Percentiles rank a stretch among this genome's conserved stretches.
Conservation (phyloP, 2,329 filamentous ascomycete species). For the Aureobasidium sp. region DNA sequence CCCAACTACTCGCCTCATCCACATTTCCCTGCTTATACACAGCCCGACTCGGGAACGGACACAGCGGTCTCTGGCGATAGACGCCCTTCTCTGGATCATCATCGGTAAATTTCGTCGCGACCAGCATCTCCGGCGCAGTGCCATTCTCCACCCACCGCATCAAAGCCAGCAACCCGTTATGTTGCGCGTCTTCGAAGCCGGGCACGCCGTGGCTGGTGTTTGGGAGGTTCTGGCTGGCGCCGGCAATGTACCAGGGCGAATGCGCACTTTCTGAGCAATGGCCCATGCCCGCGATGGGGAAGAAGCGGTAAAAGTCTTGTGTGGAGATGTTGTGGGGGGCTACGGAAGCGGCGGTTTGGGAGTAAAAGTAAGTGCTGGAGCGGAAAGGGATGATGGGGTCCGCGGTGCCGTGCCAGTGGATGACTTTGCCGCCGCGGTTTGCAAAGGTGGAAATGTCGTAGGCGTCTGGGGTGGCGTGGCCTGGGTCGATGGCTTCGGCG, state of each 20-base stretch:
- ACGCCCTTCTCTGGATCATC: conserved; percentile 15
- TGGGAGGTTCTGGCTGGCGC: conserved; percentile 31
- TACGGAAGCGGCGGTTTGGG: conserved; percentile 35
- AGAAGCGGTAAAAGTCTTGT: conserved; percentile 40
- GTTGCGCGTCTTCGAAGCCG: conserved; percentile 24
- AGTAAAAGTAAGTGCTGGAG: conserved; percentile 42
- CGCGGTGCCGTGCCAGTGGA: conserved; percentile 34
- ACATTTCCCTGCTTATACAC: background rate
- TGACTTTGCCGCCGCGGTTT: conserved; percentile 35
- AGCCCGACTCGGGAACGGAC: background rate
- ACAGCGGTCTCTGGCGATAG: background rate
- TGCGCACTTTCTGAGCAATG: conserved; percentile 40
- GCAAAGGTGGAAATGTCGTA: conserved; percentile 31
- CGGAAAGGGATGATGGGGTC: conserved; percentile 38
- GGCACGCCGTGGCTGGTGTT: conserved; percentile 22
- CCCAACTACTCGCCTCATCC: background rate
- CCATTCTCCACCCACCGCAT: conserved; percentile 33
- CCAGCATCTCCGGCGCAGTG: conserved; percentile 27
- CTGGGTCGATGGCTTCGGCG: conserved; percentile 32
- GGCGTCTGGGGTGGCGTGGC: conserved; percentile 27
- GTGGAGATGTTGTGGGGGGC: conserved; percentile 20
- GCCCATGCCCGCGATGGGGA: conserved; percentile 43
- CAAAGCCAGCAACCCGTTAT: conserved; percentile 29
- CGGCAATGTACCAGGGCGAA: background rate
- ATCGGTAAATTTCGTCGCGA: conserved; percentile 28